These are phyloP conservation scores for Ganoderma sp. DNA, from an alignment of 1,284 basidiomycete genomes.

Conservation along the genomic window DNA sequence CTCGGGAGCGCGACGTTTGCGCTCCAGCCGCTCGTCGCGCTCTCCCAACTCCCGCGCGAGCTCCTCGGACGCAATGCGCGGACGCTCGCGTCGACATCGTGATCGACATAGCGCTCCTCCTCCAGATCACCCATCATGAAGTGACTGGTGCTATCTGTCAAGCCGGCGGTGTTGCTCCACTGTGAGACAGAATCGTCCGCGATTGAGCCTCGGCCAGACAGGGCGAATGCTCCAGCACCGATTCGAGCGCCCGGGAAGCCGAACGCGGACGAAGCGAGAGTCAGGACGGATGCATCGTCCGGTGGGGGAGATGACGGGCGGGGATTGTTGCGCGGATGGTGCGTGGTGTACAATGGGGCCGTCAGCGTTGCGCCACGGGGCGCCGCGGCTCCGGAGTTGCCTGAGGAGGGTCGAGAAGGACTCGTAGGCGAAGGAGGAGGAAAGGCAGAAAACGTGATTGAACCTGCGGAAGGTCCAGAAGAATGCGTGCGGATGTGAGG, in stretches of 20 bases:
- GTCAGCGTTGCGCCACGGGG: slow-evolving; percentile 52
- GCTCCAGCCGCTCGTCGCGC: slow-evolving; percentile 83
- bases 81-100: slow-evolving; percentile 79
- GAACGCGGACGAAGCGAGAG: slow-evolving; percentile 91
- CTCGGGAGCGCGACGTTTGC: slow-evolving; percentile 46
- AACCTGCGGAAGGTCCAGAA: slow-evolving; percentile 57
- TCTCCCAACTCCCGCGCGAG: slow-evolving; percentile 85
- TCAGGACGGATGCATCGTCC: slow-evolving; percentile 92
- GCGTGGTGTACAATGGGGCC: slow-evolving; percentile 86
- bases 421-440: slow-evolving; percentile 54
- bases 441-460: slow-evolving; percentile 74
- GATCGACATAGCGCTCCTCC: slow-evolving; percentile 52
- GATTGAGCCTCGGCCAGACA: slow-evolving; percentile 41
- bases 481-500: slow-evolving; percentile 66
- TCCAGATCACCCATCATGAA: slow-evolving; percentile 61
- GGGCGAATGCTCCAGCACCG: slow-evolving; percentile 36
- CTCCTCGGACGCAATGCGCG: slow-evolving; percentile 79
- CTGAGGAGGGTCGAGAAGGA: slow-evolving; percentile 54
- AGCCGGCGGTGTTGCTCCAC: slow-evolving; percentile 52
- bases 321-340: slow-evolving; percentile 95
- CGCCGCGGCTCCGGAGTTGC: slow-evolving; percentile 32
- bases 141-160: slow-evolving; percentile 69
- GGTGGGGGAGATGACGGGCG: slow-evolving; percentile 87
- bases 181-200: slow-evolving; percentile 75
- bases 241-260: slow-evolving; percentile 63